phyloP scores from a whole-genome alignment of 2,329 filamentous ascomycete genomes.

The Aphanoascus verrucosus region DNA sequence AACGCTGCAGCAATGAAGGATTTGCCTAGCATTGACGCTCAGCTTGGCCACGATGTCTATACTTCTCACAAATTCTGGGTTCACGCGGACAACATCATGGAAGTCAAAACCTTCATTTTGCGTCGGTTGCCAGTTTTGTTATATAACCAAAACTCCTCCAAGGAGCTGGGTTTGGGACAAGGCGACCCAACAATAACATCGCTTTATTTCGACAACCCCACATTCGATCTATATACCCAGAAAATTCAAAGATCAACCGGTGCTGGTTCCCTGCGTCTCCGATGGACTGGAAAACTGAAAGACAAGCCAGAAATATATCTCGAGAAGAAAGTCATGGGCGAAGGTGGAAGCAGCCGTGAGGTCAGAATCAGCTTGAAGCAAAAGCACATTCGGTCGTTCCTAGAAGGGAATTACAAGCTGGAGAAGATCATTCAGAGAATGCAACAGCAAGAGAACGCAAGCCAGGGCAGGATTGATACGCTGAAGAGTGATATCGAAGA shows the following conservation, averaged over 20 bases:
- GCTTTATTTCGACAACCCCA: conserved; percentile 84
- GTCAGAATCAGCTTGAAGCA: conserved; percentile 77
- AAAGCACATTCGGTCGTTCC: conserved; percentile 81
- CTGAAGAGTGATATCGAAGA: conserved; percentile 63
- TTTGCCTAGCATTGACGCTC: conserved; percentile 34
- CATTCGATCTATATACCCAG: conserved; percentile 74
- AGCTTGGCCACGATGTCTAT: conserved; percentile 55
- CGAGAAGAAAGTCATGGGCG: conserved; percentile 78
- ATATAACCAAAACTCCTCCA: conserved; percentile 77
- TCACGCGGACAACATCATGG: conserved; percentile 85
- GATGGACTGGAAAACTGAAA: conserved; percentile 82
- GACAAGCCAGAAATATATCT: conserved; percentile 69
- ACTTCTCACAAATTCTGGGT: conserved; percentile 95
- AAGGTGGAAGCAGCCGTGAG: conserved; percentile 67
- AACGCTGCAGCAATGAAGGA: conserved; percentile 44
- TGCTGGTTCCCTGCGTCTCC: conserved; percentile 70
- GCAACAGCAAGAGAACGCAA: conserved; percentile 56
- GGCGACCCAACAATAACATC: conserved; percentile 84
- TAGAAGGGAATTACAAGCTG: conserved; percentile 79
- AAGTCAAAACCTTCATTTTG: conserved; percentile 92
- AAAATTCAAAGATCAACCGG: conserved; percentile 69
- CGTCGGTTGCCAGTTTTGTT: conserved; percentile 82
- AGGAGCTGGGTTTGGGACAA: conserved; percentile 65
- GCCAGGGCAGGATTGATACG: conserved; percentile 53
- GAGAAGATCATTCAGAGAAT: conserved; percentile 85